These are phyloP conservation scores for Paramecium biaurelia DNA, from an alignment of 73 alveolate species.

Conservation along the genomic window DNA sequence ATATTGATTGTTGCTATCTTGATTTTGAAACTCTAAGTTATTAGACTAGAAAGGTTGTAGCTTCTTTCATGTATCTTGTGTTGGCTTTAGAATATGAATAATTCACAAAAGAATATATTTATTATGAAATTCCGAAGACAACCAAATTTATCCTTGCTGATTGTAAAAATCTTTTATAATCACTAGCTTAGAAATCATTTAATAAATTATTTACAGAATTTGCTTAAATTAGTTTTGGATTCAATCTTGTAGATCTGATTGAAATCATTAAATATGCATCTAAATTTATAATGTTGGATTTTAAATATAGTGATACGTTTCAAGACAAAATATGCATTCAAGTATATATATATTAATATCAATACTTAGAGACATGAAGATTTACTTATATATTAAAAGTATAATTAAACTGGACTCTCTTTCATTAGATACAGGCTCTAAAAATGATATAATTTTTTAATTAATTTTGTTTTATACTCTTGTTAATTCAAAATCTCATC, in stretches of 20 bases:
- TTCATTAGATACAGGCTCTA: not conserved
- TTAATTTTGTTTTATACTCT: not conserved
- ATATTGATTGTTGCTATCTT: slow-evolving; percentile 30
- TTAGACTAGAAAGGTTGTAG: slow-evolving; percentile 4
- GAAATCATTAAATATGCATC: not conserved
- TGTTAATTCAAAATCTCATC: not conserved
- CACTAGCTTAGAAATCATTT: slow-evolving; percentile 23
- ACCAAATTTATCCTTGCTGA: not conserved
- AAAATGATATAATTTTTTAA: not conserved
- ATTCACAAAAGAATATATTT: slow-evolving; percentile 25
- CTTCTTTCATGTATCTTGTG: slow-evolving; percentile 51
- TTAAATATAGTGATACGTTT: not conserved
- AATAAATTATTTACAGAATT: slow-evolving; percentile 26
- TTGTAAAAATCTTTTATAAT: not conserved
- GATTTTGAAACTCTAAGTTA: slow-evolving; percentile 1
- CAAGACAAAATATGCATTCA: not conserved
- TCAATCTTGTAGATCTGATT: slow-evolving; percentile 25
- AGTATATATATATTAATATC: not conserved
- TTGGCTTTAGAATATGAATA: slow-evolving; percentile 29
- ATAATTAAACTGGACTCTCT: not conserved
- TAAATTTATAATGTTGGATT: not conserved
- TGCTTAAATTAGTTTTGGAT: slow-evolving; percentile 29
- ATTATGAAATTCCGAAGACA: not conserved
- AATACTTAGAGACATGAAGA: not conserved
- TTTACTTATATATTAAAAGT: not conserved